Base-by-base conservation (phyloP, 805 yeast species). In the Phaffomyces antillensis region DNA sequence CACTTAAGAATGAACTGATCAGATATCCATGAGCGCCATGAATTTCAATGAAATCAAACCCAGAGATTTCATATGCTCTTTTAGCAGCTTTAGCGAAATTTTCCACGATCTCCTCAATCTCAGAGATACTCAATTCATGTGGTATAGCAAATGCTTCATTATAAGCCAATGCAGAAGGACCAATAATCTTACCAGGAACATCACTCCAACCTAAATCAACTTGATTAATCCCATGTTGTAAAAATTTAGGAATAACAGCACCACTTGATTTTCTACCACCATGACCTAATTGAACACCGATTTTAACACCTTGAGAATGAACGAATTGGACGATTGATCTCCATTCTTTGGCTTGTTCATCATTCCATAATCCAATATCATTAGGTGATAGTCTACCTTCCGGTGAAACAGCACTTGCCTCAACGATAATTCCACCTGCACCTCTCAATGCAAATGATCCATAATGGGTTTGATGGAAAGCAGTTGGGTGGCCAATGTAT, bases 11-110 rank as follows among this genome's bases (percentile, higher is more conserved):
- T 52, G 71, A 68, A 53, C 69, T 65, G 32, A 74, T 48, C 41
- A 81, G 59, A 53, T 76, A 79, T 3, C 87, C 86, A 58, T 80
- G 79, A 15, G 84, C 84, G 37, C 44, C 47, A 41, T 82, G 86
- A 41, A 82, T 65, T 55, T 80, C 86, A 39, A 81, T 68, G 40
- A 76, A 76, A 58, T 81, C 86, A 47, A 76, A 70, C 1, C 81
- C 79, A 8, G 79, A 72, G 32, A 64, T 60, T 13, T 66, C 69
- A 31, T 71, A 62, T 2, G 86, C 76, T 48, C 71, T 68, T 46
- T 67, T 63, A 1, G 82, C 78, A 25, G 79, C 75, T 2, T 48
- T 54, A 25, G 64, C 72, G 55, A 73, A 77, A 5, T 62, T 61
- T 20, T 65, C 52, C 17, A 76, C 63, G n/a, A 76, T 43, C 0